Percentiles rank a stretch among this genome's conserved stretches.
Evolutionary conservation across 2,329 filamentous ascomycete genomes (phyloP).

Genomic region (Beauveria scarabaeidicola): DNA sequence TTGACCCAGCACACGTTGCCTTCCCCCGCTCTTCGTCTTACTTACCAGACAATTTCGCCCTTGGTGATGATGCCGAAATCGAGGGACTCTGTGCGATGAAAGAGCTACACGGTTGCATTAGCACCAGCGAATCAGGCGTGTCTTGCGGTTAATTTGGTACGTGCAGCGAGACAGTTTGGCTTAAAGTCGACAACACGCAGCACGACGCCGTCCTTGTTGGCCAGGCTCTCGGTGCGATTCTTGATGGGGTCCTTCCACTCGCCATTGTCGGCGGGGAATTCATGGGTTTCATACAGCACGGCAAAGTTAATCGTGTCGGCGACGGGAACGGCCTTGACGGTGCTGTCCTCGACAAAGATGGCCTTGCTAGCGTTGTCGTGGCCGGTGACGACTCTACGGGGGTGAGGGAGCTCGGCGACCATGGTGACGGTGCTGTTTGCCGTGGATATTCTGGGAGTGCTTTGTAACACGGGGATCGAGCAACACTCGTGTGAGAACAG

Average conservation of each 20-base stretch:
- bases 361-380: conserved; percentile 14
- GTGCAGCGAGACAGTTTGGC: conserved; percentile 13
- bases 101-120: conserved; percentile 8
- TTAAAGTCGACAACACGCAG: conserved; percentile 16
- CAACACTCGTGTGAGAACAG: too few species aligned
- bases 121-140: not conserved
- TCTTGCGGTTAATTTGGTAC: not conserved
- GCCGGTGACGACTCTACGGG: conserved; percentile 16
- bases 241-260: conserved; percentile 15
- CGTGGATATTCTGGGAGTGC: not conserved
- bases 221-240: conserved; percentile 13
- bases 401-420: conserved; percentile 10
- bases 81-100: conserved; percentile 17
- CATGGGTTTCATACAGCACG: conserved; percentile 17
- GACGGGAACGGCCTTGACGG: conserved; percentile 6
- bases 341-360: conserved; percentile 13
- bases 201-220: conserved; percentile 15
- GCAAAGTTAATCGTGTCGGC: conserved; percentile 13
- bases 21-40: not conserved
- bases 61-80: conserved; percentile 16
- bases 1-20: not conserved
- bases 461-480: not conserved
- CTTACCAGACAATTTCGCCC: conserved; percentile 16
- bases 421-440: not conserved
- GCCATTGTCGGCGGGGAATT: conserved; percentile 16